Evolutionary conservation across 441 rosid genomes (phyloP).

Genomic region (Gossypium trilobum): DNA sequence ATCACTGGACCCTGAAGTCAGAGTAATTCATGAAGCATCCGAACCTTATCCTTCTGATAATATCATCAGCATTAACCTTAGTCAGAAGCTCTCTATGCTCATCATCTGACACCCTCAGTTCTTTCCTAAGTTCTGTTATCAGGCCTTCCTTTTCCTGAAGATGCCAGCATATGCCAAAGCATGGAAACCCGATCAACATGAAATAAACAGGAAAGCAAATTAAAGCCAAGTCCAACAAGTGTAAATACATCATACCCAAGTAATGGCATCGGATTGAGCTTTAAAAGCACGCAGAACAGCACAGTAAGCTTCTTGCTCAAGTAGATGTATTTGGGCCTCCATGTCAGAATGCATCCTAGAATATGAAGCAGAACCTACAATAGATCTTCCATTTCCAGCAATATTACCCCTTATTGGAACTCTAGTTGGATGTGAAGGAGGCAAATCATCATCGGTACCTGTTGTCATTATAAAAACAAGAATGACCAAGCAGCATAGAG

Average conservation of each 20-base stretch:
- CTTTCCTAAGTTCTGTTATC: conserved; percentile 89
- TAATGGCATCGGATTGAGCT: conserved; percentile 93
- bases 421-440: conserved; percentile 34
- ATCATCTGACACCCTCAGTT: conserved; percentile 89
- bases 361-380: conserved; percentile 31
- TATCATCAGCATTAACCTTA: conserved; percentile 71
- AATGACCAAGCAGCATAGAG: conserved; percentile 7
- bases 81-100: conserved; percentile 84
- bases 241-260: conserved; percentile 56
- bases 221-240: not conserved
- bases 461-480: conserved; percentile 15
- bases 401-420: conserved; percentile 24
- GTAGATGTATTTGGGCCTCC: conserved; percentile 81
- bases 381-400: conserved; percentile 46
- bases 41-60: conserved; percentile 73
- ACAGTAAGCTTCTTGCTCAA: conserved; percentile 92
- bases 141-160: conserved; percentile 81
- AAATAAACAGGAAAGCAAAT: not conserved
- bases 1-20: conserved; percentile 11
- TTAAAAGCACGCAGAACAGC: conserved; percentile 88
- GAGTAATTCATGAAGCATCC: conserved; percentile 15
- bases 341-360: conserved; percentile 40
- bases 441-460: conserved; percentile 48
- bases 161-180: conserved; percentile 7
- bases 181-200: conserved; percentile 10